Conservation (phyloP, 495 filamentous ascomycete species). For the Echria macrotheca region DNA sequence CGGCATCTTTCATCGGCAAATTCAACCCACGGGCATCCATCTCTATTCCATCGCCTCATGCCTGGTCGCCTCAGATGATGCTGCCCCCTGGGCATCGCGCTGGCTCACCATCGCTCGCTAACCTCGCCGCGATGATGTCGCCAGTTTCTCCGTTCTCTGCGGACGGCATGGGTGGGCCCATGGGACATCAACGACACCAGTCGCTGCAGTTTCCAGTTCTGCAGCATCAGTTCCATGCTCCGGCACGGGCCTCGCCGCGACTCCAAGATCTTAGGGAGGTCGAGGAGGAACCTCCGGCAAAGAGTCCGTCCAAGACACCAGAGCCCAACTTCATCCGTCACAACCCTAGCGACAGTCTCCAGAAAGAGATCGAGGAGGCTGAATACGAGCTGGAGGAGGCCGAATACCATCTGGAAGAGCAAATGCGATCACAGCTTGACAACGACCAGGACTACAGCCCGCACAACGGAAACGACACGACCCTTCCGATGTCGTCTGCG, state of each 20-base stretch:
- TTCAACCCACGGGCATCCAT: conserved; percentile 52
- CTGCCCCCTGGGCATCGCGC: conserved; percentile 48
- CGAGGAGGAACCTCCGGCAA: conserved; percentile 45
- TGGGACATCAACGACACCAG: conserved; percentile 54
- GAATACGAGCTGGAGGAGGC: conserved; percentile 67
- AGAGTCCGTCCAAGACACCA: conserved; percentile 45
- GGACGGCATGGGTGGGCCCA: conserved; percentile 39
- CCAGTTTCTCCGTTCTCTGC: conserved; percentile 46
- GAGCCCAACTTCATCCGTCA: conserved; percentile 39
- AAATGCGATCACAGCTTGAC: conserved; percentile 64
- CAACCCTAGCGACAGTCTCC: conserved; percentile 54
- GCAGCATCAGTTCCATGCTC: conserved; percentile 40
- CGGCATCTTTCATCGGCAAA: conserved; percentile 53
- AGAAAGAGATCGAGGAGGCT: conserved; percentile 80
- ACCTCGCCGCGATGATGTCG: conserved; percentile 44
- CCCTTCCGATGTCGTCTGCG: conserved; percentile 16
- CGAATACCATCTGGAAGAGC: conserved; percentile 71
- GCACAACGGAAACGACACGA: conserved; percentile 40
- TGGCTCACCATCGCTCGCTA: conserved; percentile 53
- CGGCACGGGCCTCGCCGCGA: conserved; percentile 50
- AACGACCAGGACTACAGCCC: conserved; percentile 58
- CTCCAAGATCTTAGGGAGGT: conserved; percentile 49
- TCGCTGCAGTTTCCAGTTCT: conserved; percentile 52
- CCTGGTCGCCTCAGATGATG: conserved; percentile 52
- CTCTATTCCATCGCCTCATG: conserved; percentile 43